Evolutionary conservation across 139 green algal species (phyloP), one percentile per base, ranked within the genome.

Genomic region (Coelastrella sp.): DNA sequence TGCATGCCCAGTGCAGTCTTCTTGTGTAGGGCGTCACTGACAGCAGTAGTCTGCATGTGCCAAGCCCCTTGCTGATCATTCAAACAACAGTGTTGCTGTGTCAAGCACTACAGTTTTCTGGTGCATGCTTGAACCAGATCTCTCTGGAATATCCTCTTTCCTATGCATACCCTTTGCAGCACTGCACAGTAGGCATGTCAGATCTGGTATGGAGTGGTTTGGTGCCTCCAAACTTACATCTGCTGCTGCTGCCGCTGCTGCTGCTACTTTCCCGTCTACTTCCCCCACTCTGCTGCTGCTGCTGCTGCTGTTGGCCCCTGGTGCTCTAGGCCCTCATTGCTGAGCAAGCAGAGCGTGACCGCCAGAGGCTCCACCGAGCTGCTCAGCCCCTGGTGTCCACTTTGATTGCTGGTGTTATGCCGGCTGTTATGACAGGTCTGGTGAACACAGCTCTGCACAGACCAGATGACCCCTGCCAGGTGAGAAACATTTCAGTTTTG

Each of bases 331-430:
- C 68, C 1, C 63, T 88, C n/a, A 11, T 35, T 59, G 20, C 56
- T 59, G 66, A 91, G 61, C 6, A 27, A 70, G 25, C 22, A 11
- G 6, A 25, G 9, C 78, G 63, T n/a, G 61, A 74, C 7, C 61
- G 27, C n/a, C 61, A 73, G 60, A 65, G 59, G 25, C 35, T 86
- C 22, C 27, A 63, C 15, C 60, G 78, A 14, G 87, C 78, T 19
- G 78, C 78, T 0, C 63, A 27, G n/a, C 87, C 78, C 7, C 78
- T 92, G 35, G 27, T 58, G 19, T 65, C 61, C 25, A 82, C 59
- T 20, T 79, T 93, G 70, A 57, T 92, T 35, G 49, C n/a, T 5
- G n/a, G 24, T 1, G 91, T 93, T 25, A 74, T 93, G 79, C 79
- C 84, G 7, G 79, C 87, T 22, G 57, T 93, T 10, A 90, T 91